These are phyloP conservation scores for Talaromyces sp. DNA, from an alignment of 2,329 filamentous ascomycete species.

Conservation along the genomic window DNA sequence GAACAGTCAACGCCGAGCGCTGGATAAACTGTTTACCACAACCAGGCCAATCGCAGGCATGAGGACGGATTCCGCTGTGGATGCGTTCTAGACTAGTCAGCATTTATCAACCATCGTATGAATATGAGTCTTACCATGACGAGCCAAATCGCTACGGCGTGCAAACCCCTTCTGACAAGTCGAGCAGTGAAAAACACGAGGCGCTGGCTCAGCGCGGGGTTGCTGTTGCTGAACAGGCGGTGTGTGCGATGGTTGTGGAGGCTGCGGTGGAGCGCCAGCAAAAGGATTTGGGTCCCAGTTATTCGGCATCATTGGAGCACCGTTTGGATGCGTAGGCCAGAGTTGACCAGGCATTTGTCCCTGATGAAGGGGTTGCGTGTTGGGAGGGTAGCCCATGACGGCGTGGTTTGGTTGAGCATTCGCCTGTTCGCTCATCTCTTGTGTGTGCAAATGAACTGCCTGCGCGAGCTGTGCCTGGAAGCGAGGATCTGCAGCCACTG, in stretches of 20 bases:
- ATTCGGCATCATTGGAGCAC: conserved; percentile 55
- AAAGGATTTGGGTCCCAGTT: conserved; percentile 50
- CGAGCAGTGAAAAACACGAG: conserved; percentile 82
- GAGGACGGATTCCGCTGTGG: conserved; percentile 84
- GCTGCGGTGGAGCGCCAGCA: conserved; percentile 33
- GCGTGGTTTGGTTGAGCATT: conserved; percentile 55
- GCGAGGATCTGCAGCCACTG: conserved; percentile 42
- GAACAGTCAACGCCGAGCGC: conserved; percentile 89
- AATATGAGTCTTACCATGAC: conserved; percentile 66
- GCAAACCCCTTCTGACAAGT: conserved; percentile 92
- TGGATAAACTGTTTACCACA: conserved; percentile 98
- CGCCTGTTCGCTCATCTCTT: conserved; percentile 57
- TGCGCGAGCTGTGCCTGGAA: conserved; percentile 45
- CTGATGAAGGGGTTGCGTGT: conserved; percentile 51
- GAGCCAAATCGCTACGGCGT: conserved; percentile 84
- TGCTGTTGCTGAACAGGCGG: conserved; percentile 38
- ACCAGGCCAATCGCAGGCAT: conserved; percentile 82
- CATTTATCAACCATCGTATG: too few species aligned
- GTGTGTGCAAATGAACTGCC: conserved; percentile 36
- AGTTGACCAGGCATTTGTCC: conserved; percentile 46
- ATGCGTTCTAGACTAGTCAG: conserved; percentile 71
- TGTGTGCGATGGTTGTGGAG: conserved; percentile 44
- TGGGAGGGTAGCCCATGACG: conserved; percentile 57
- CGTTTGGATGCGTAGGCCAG: conserved; percentile 43
- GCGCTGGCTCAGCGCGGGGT: conserved; percentile 47